Percentiles rank a stretch among this genome's conserved stretches.
phyloP scores from a whole-genome alignment of 768 basidiomycete genomes.

The Rickenella mellea region DNA sequence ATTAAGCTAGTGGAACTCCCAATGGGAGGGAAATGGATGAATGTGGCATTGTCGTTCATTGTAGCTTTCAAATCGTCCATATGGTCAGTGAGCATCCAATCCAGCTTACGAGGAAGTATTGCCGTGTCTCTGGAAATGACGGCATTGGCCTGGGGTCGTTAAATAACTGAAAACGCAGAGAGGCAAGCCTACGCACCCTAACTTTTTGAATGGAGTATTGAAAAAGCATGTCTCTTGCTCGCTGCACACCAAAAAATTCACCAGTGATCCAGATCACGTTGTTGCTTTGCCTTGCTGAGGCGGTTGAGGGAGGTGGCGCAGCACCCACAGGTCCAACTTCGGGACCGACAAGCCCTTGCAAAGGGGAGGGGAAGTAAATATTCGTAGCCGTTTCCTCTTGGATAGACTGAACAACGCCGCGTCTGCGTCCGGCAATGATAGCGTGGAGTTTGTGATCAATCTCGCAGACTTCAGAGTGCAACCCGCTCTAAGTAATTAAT shows the following conservation, averaged over 20 bases:
- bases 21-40: constrained; percentile 86
- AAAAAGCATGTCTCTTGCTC: constrained; percentile 91
- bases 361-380: constrained; percentile 86
- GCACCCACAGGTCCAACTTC: constrained; percentile 34
- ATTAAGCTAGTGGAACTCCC: constrained; percentile 90
- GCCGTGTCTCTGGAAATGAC: constrained; percentile 90
- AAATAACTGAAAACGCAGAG: constrained; percentile 1
- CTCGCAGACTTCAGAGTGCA: constrained; percentile 86
- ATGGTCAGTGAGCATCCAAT: constrained; percentile 98
- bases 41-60: constrained; percentile 96
- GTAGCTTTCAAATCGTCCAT: constrained; percentile 84
- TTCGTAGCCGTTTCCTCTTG: constrained; percentile 97
- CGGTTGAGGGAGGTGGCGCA: constrained; percentile 25
- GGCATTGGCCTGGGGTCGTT: constrained; percentile 59
- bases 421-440: constrained; percentile 85
- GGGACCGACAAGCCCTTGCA: constrained; percentile 77
- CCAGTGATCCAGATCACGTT: constrained; percentile 95
- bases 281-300: constrained; percentile 36
- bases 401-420: constrained; percentile 77
- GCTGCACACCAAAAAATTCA: constrained; percentile 92
- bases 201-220: constrained; percentile 85
- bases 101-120: constrained; percentile 90
- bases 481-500: constrained; percentile 52
- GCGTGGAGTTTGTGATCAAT: constrained; percentile 92
- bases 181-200: constrained; percentile 12